Evolutionary conservation across 2,329 filamentous ascomycete species (phyloP), one percentile per base, ranked within the genome.

Genomic region (Trichoderma atrobrunneum): DNA sequence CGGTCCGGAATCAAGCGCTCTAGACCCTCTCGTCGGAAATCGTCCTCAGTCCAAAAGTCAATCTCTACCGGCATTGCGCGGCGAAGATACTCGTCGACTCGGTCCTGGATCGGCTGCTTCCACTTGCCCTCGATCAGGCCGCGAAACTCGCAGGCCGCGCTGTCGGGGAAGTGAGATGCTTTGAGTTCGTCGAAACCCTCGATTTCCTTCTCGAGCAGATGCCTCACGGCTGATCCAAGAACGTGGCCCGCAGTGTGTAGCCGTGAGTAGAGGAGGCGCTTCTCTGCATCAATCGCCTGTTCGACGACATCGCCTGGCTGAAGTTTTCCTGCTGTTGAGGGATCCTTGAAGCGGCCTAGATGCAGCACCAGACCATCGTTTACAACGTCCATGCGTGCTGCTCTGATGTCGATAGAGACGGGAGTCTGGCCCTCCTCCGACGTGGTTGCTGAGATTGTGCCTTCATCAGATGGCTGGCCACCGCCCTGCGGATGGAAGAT

Each of bases 401-500:
- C 81, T 3, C 80, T 80, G 10, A 93, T 88, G 24, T 83, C 77
- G 75, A 92, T 73, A 12, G 43, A 54, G 3, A 43, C 18, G 30
- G 39, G 32, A 36, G 39, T 4, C 24, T 32, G 51, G 28, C 43
- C 30, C 6, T 60, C 36, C 3, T 43, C 36, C 5, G 43, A 60
- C 24, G 83, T 76, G 75, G 92, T 70, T 21, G 76, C 74, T 0
- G 80, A 81, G 74, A 93, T 91, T 54, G 78, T 81, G 24, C 92
- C 92, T 12, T 85, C 84, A 74, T 94, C 92, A 0, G 88, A 90
- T 0, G 92, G 92, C 76, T 94, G 92, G 8, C 92, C 92, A 73
- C 92, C 92, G 24, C 92, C 92, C 79, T 94, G 92, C 0, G 90
- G 89, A 74, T 94, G 90, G 80, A 94, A 94, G 73, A 93, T 90